Evolutionary conservation across 495 filamentous ascomycete species (phyloP).

Genomic region (Penicillium fimorum): DNA sequence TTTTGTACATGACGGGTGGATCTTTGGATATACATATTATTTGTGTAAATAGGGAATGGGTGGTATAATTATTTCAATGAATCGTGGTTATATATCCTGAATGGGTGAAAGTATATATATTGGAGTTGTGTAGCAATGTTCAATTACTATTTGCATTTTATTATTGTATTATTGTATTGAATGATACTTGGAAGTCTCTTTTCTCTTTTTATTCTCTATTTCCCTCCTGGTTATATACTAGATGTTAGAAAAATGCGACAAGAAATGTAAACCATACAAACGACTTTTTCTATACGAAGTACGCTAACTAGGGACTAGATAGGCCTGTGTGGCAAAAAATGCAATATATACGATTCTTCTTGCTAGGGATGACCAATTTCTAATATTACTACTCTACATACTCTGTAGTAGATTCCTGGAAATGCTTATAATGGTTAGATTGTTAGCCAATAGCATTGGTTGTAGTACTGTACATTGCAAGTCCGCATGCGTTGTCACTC

Average conservation of each 20-base stretch:
- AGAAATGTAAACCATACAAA: too few species aligned
- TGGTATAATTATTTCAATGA: neutral
- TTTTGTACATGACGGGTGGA: constrained; percentile 2
- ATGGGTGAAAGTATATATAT: neutral
- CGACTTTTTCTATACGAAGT: too few species aligned
- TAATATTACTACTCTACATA: too few species aligned
- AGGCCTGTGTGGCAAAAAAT: too few species aligned
- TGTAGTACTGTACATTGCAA: neutral
- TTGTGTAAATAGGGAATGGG: constrained; percentile 1
- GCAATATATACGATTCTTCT: neutral
- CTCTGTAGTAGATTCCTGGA: neutral
- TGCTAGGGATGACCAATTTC: neutral
- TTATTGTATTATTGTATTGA: neutral
- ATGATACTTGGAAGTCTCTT: neutral
- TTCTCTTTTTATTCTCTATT: neutral
- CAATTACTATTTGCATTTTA: neutral
- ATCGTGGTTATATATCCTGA: neutral
- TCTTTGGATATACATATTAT: neutral
- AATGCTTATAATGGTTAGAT: neutral
- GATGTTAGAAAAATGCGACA: too few species aligned
- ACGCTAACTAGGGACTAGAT: too few species aligned
- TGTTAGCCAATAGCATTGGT: neutral
- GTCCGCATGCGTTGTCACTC: neutral
- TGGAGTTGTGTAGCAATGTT: neutral
- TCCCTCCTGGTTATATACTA: too few species aligned